A percentile compares a stretch with the other conserved stretches of the same genome.
phyloP scores from a whole-genome alignment of 2,329 filamentous ascomycete species.

The Neofusicoccum umdonicola region DNA sequence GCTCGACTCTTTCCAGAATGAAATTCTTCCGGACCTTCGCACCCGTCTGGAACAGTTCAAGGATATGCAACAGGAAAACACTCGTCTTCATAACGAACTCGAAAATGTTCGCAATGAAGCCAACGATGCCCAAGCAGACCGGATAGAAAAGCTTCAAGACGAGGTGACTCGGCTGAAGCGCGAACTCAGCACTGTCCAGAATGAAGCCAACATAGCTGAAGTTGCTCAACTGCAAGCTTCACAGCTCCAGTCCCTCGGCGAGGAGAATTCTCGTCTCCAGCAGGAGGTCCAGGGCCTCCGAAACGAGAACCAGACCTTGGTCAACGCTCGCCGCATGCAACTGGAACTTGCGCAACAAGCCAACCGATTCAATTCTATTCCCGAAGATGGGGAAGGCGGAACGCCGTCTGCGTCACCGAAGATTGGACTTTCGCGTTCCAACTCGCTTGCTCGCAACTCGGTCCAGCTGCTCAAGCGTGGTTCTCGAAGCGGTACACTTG shows the following conservation, averaged over 20 bases:
- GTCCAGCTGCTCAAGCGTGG: conserved; percentile 40
- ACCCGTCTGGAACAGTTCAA: conserved; percentile 41
- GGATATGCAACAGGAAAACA: conserved; percentile 71
- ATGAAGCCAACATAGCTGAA: conserved; percentile 43
- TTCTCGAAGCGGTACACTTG: neutral
- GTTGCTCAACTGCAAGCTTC: conserved; percentile 73
- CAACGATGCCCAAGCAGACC: conserved; percentile 13
- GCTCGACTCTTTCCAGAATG: conserved; percentile 51
- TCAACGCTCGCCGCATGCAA: conserved; percentile 49
- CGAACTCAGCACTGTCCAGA: conserved; percentile 8
- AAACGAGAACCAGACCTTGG: conserved; percentile 61
- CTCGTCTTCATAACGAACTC: conserved; percentile 56
- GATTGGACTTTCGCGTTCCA: conserved; percentile 62
- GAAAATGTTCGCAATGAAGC: conserved; percentile 14
- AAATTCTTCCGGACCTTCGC: conserved; percentile 14
- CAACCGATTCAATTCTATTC: conserved; percentile 58
- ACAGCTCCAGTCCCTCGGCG: conserved; percentile 69
- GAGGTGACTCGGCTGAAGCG: conserved; percentile 11
- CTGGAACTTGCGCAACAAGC: conserved; percentile 43
- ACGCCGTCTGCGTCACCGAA: conserved; percentile 30
- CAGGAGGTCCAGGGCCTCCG: conserved; percentile 59
- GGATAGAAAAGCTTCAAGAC: conserved; percentile 15
- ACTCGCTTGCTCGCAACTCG: conserved; percentile 61
- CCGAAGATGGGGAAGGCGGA: conserved; percentile 53
- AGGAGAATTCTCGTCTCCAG: conserved; percentile 76